Base-by-base conservation (phyloP, 306 rosid species). In the Inga laurina region DNA sequence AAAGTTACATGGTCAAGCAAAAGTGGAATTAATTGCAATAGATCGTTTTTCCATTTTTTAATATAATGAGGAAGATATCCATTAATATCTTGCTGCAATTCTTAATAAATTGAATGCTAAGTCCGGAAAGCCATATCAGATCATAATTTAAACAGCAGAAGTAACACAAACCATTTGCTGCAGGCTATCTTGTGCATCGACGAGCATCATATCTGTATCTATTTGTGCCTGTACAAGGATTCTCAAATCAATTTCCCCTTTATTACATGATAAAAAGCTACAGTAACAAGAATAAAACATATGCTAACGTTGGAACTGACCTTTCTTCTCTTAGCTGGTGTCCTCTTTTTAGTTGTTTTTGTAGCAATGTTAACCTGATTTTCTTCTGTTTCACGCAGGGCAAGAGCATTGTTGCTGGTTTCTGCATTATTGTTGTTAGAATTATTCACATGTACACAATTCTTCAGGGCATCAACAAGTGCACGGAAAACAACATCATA, bases 381-480 rank as follows among this genome's bases (percentile, higher is more conserved):
- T 75, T 89, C 93, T 88, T 85, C 89, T 81, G 87, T 90, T 82
- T 85, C 97, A 57, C 91, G 92, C 76, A 87, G 83, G 85, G 88
- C 46, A 45, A 76, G 91, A 75, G 85, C 70, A 86, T 78, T 87
- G 86, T 85, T 82, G 70, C 92, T 79, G 64, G 91, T 81, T 75
- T 93, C 98, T 77, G 87, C 82, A 64, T 84, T 79, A 49, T 65
- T 86, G 39, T 71, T 52, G 51, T 88, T 90, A 34, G 92, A 80
- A 82, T 94, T 93, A 78, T 94, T 94, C 82, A 94, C 90, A 76
- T 83, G 85, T 14, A 94, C 98, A 85, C 98, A 94, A 86, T 88
- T 94, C 91, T 89, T 93, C 87, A 94, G 79, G 85, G 92, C 82
- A 86, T 93, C 96, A 39, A 87, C 91, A 52, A 94, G 85, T 56